Conservation (phyloP, 139 green algal genomes). For the Eudorina sp. region DNA sequence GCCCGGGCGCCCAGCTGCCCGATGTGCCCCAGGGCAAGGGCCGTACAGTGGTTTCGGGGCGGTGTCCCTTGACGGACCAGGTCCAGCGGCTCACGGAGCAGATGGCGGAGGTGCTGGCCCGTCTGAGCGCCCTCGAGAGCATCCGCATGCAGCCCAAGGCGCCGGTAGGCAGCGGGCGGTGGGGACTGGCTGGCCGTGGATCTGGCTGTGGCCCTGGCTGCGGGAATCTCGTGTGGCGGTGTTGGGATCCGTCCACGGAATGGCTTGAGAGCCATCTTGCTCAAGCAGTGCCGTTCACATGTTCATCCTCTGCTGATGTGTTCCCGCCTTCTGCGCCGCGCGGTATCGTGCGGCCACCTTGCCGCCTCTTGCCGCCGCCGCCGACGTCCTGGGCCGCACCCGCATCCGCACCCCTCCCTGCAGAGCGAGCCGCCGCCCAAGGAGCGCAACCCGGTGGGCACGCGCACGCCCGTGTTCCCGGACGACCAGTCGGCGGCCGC, state of each 20-base stretch:
- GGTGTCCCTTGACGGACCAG: slow-evolving; percentile 44
- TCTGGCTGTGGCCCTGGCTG: too few relatives aligned
- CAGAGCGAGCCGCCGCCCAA: slow-evolving; percentile 22
- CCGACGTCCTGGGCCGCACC: too few relatives aligned
- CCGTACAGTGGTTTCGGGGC: slow-evolving; percentile 28
- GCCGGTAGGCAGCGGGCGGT: neutral
- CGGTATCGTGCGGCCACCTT: too few relatives aligned
- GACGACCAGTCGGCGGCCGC: neutral
- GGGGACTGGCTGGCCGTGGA: too few relatives aligned
- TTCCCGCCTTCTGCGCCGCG: too few relatives aligned
- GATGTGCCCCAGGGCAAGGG: slow-evolving; percentile 17
- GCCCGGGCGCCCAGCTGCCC: slow-evolving; percentile 24
- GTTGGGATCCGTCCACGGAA: too few relatives aligned
- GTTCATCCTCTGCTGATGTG: too few relatives aligned
- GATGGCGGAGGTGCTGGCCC: slow-evolving; percentile 42
- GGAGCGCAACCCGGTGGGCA: slow-evolving; percentile 30
- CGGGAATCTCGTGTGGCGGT: too few relatives aligned
- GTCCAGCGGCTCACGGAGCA: slow-evolving; percentile 44
- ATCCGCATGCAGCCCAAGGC: slow-evolving; percentile 38
- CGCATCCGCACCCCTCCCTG: too few relatives aligned
- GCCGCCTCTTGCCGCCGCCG: too few relatives aligned
- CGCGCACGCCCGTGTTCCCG: slow-evolving; percentile 14
- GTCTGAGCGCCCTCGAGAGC: slow-evolving; percentile 39
- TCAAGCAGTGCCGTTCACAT: too few relatives aligned
- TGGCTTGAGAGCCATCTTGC: too few relatives aligned